Evolutionary conservation across 148 eudicot species (phyloP), one percentile per base, ranked within the genome.

Genomic region (Silene latifolia): DNA sequence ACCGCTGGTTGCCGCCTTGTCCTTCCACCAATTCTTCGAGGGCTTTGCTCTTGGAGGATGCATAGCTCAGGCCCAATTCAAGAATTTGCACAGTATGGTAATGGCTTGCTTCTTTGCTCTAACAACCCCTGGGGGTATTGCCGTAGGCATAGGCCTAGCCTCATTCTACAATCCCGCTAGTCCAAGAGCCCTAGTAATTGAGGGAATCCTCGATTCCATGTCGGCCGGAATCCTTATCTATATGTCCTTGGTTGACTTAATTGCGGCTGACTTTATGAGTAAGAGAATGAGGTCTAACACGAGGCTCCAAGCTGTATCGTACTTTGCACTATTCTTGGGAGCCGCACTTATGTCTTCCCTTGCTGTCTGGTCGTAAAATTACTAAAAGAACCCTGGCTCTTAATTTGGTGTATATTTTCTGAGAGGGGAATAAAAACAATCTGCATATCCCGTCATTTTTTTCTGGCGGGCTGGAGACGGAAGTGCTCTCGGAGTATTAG

Each of bases 231-330:
- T 96, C 64, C 86, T 96, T 8, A 87, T 96, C 20, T 96, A 96
- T 79, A 96, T 96, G 99, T 86, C 99, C 21, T 80, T 96, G 23
- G 99, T 96, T 23, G 99, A 96, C 70, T 72, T 96, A n/a, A 96
- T 96, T 69, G 99, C 99, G 3, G 98, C 97, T 5, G 99, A 96
- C 86, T 95, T 92, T 76, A 87, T 92, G 90, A 96, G 97, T 57
- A 90, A 89, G 86, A 87, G 88, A 80, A 96, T 96, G 98, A 90
- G 88, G 71, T 96, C 94, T 73, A 96, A 92, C 80, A 56, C 78
- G 0, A 86, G 88, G 84, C 90, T 96, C 18, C 99, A 92, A 73
- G 78, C 92, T 0, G 89, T 84, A 27, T 96, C 98, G 48, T 96
- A 96, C 74, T 75, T 92, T 29, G 80, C 91, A 0, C 87, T 96